Evolutionary conservation across 2,329 filamentous ascomycete genomes (phyloP).

Genomic region (Aspergillus glaucus): DNA sequence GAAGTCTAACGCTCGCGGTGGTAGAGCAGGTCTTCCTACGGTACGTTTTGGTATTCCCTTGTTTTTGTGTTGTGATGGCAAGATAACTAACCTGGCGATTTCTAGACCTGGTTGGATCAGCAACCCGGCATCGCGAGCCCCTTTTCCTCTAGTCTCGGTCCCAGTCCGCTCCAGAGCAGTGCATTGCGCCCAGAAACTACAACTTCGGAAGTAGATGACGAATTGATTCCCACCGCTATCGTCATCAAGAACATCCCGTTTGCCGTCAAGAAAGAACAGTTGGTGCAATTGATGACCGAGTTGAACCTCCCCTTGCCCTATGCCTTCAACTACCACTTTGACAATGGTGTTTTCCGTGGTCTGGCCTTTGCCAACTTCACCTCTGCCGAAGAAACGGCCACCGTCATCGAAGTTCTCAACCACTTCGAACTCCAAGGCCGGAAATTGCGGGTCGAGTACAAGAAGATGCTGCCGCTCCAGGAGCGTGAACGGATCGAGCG

Average conservation of each 20-base stretch:
- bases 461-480: constrained; percentile 95
- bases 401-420: constrained; percentile 90
- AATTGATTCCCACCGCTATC: constrained; percentile 95
- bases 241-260: constrained; percentile 99
- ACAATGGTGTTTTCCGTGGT: constrained; percentile 93
- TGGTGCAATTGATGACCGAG: constrained; percentile 89
- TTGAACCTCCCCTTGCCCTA: constrained; percentile 91
- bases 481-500: constrained; percentile 94
- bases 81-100: not conserved
- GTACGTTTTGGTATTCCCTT: constrained; percentile 48
- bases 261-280: constrained; percentile 92
- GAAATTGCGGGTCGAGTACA: constrained; percentile 95
- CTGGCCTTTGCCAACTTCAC: constrained; percentile 98
- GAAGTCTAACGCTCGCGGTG: constrained; percentile 49
- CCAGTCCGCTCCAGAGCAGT: constrained; percentile 35
- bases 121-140: constrained; percentile 44
- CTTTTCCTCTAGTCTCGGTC: constrained; percentile 38
- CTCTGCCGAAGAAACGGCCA: constrained; percentile 83
- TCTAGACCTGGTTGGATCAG: constrained; percentile 60
- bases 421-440: constrained; percentile 91
- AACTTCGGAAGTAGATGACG: constrained; percentile 53
- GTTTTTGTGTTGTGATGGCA: too few species aligned
- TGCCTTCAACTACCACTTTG: constrained; percentile 99
- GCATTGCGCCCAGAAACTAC: constrained; percentile 38
- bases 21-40: constrained; percentile 60